These are phyloP conservation scores for Sphaerulina musiva DNA, from an alignment of 2,329 filamentous ascomycete species.

Conservation along the genomic window DNA sequence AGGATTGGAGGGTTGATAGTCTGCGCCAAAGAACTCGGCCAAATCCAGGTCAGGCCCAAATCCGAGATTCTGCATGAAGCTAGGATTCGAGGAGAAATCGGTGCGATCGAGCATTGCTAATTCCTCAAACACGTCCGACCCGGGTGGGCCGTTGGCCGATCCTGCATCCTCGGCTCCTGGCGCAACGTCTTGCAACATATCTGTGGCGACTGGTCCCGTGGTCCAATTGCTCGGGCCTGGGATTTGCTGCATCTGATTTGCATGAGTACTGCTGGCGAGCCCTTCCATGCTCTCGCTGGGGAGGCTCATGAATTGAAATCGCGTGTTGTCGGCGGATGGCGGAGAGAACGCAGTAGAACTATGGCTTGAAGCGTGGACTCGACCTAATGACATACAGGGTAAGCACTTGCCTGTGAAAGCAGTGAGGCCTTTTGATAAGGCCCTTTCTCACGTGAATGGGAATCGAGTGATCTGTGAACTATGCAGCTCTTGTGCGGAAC, in stretches of 20 bases:
- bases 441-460: too few species aligned
- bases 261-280: slow-evolving; percentile 8
- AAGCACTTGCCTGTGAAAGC: too few species aligned
- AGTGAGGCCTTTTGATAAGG: too few species aligned
- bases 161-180: neutral
- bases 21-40: slow-evolving; percentile 44
- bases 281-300: slow-evolving; percentile 17
- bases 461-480: neutral
- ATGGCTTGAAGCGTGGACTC: neutral
- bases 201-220: neutral
- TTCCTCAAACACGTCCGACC: slow-evolving; percentile 49
- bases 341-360: slow-evolving; percentile 2
- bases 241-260: slow-evolving; percentile 3
- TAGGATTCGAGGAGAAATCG: slow-evolving; percentile 51
- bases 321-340: slow-evolving; percentile 11
- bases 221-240: slow-evolving; percentile 10
- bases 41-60: slow-evolving; percentile 58
- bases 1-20: slow-evolving; percentile 40
- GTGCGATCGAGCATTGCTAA: slow-evolving; percentile 51
- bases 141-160: neutral
- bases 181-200: neutral
- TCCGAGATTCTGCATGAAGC: slow-evolving; percentile 62
- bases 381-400: too few species aligned
- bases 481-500: neutral
- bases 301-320: slow-evolving; percentile 23